phyloP scores from a whole-genome alignment of 2,329 filamentous ascomycete genomes.

The Geosmithia flava region DNA sequence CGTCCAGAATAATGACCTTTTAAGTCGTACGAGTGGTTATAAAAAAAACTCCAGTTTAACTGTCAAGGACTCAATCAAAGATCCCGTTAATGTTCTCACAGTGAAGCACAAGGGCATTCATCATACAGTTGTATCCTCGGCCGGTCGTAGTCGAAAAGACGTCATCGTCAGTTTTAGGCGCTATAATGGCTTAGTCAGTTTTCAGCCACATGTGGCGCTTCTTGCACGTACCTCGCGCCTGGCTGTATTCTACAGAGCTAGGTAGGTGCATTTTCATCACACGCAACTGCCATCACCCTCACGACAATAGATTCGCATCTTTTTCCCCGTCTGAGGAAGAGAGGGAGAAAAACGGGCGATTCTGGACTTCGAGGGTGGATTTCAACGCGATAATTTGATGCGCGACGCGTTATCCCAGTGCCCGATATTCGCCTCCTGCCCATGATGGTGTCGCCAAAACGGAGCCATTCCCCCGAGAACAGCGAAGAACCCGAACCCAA shows the following conservation, averaged over 20 bases:
- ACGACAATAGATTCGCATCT: background rate
- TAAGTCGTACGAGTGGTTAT: background rate
- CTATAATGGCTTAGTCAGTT: background rate
- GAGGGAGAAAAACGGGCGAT: background rate
- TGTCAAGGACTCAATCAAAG: too few relatives aligned
- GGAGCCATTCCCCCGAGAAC: slow-evolving; percentile 17
- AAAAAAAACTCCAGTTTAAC: too few relatives aligned
- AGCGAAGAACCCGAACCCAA: slow-evolving; percentile 15
- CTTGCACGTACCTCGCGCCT: background rate
- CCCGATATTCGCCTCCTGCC: background rate
- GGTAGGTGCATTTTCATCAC: background rate
- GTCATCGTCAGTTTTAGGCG: background rate
- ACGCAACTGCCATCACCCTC: background rate
- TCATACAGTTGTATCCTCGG: background rate
- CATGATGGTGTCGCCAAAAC: slow-evolving; percentile 18
- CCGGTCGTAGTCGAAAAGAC: background rate
- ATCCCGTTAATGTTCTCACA: too few relatives aligned
- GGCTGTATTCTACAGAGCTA: background rate
- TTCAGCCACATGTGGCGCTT: background rate
- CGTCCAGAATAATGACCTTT: background rate
- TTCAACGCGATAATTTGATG: background rate
- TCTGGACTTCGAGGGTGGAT: background rate
- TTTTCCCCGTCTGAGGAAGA: background rate
- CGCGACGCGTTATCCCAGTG: background rate
- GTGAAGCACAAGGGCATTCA: background rate